Evolutionary conservation across 2,329 filamentous ascomycete species (phyloP), one percentile per base, ranked within the genome.

Genomic region (Fusarium incarnatum): DNA sequence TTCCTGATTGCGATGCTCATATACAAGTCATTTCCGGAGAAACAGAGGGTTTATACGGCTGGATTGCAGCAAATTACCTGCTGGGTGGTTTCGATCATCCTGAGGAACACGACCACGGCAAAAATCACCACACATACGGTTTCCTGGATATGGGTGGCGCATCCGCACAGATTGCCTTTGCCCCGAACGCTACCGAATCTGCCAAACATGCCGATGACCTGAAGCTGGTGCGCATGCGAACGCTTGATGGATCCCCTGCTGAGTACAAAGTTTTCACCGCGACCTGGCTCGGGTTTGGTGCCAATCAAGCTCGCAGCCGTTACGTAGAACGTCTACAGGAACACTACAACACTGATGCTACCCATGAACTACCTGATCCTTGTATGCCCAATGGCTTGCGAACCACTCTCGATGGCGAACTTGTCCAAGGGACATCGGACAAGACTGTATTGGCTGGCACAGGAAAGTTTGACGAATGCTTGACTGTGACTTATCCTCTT

Each of bases 131-230:
- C 76, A 99, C 96, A 0, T 99, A 98, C 79, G 96, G 96, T 1
- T 99, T 99, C 76, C 83, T 99, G 65, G 96, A 99, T 78, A 99
- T 99, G 97, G 96, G 96, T 52, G 96, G 96, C 54, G 96, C 96
- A 27, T 98, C 95, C 0, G 95, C 96, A 18, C 96, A 99, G 81
- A 98, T 99, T 76, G 96, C 97, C 0, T 99, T 99, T 79, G 95
- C 94, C 3, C 96, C 96, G 2, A 99, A 99, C 80, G 83, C 87
- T 6, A 98, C 96, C 2, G 96, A 99, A 79, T 91, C 94, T 3
- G 88, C 90, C 75, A 96, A 94, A 77, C 97, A 99, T 78, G 91
- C 93, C 1, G 88, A 98, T 67, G 94, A 98, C 77, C 83, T 99
- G 58, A 97, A 94, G 70, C 80, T 98, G 16, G 82, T 99, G 62